Base-by-base conservation (phyloP, 805 yeast genomes). In the Wickerhamiella galacta region DNA sequence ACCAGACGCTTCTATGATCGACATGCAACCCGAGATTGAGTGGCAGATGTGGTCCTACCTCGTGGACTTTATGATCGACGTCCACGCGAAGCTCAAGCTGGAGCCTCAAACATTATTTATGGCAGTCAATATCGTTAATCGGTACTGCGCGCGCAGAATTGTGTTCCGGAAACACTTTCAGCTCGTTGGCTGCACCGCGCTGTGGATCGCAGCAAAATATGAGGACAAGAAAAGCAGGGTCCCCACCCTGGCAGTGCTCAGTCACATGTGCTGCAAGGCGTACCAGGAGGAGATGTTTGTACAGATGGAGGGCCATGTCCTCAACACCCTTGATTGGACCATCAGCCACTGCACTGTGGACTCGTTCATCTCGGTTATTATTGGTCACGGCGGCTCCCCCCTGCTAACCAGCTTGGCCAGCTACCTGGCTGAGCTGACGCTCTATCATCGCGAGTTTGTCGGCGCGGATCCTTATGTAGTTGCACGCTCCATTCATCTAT, bases 121-220 rank as follows among this genome's bases (percentile, higher is more conserved):
- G 62, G 69, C 67, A 62, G 71, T 73, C 16, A 73, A 75, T 47
- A 64, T 81, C 32, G 79, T 83, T 42, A 94, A 83, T 55, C 69
- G 94, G 41, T 83, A 83, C 57, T 82, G 93, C 51, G 76, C 92
- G 30, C 78, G 77, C 45, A 64, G 94, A 48, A 72, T 82, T 9
- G 93, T 81, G 0, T 65, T 78, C 42, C 70, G 75, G 45, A 85
- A 77, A 42, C 95, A 82, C 56, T 72, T 80, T 34, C 93, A 82
- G 53, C 64, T 83, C 28, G 85, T 83, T n/a, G 79, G 87, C 27
- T 76, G 90, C 39, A 80, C 94, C 6, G 81, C 94, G 39, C 58
- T 83, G 21, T 83, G 95, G 94, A 66, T 83, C 25, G 79, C 93
- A 5, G 72, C 92, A 16, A 83, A 83, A 52, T 64, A 75, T 12